Evolutionary conservation across 192 early-diverging fungal species (phyloP).

Genomic region (Umbelopsis vinacea): DNA sequence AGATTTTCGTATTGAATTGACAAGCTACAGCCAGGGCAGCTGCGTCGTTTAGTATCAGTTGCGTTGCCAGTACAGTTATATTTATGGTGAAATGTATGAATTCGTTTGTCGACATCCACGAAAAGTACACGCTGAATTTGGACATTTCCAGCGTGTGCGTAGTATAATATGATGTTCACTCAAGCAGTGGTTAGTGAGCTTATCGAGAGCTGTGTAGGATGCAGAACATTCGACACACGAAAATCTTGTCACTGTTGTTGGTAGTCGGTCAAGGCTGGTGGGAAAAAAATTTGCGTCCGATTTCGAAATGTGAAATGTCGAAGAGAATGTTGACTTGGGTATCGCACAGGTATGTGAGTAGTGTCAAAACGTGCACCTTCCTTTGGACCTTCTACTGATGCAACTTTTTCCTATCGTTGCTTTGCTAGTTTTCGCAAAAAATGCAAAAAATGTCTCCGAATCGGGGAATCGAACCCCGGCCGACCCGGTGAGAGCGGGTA

Average conservation of each 20-base stretch:
- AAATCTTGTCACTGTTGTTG: too few species aligned
- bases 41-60: neutral
- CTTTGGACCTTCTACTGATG: neutral
- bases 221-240: too few species aligned
- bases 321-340: neutral
- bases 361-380: neutral
- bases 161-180: too few species aligned
- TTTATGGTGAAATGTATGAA: too few species aligned
- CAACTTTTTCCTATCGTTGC: neutral
- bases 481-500: slow-evolving; percentile 25
- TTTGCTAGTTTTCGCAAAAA: neutral
- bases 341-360: neutral
- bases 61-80: too few species aligned
- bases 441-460: slow-evolving; percentile 13
- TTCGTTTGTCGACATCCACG: too few species aligned
- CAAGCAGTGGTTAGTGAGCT: too few species aligned
- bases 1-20: neutral
- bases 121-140: too few species aligned
- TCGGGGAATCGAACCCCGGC: slow-evolving; percentile 25
- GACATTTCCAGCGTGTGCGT: too few species aligned
- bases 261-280: too few species aligned
- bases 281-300: neutral
- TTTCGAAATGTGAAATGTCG: neutral
- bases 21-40: neutral
- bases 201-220: too few species aligned